A percentile compares a stretch with the other conserved stretches of the same genome.
Conservation (phyloP, 73 alveolate genomes). For the Uronychia setigera region DNA sequence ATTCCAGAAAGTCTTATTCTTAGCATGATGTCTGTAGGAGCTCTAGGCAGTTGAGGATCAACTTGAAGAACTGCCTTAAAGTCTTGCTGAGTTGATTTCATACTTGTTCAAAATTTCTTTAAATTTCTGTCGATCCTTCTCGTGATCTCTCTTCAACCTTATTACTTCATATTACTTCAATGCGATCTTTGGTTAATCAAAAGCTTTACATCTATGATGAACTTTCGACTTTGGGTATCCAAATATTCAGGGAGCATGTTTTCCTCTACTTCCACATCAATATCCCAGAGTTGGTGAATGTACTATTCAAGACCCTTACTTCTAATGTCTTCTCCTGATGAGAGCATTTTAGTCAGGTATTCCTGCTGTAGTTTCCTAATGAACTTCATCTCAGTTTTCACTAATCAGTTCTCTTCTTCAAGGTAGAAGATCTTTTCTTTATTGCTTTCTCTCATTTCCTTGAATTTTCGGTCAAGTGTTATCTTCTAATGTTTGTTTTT, state of each 20-base stretch:
- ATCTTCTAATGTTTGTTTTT: constrained; percentile 24
- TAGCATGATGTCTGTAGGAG: not conserved
- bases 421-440: constrained; percentile 34
- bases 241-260: constrained; percentile 18
- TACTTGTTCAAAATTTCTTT: not conserved
- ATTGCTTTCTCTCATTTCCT: constrained; percentile 38
- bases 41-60: not conserved
- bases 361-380: constrained; percentile 19
- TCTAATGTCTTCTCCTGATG: constrained; percentile 30
- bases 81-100: not conserved
- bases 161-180: not conserved
- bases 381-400: constrained; percentile 21
- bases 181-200: not conserved
- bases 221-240: not conserved
- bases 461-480: constrained; percentile 23
- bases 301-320: constrained; percentile 32
- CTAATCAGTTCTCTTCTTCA: constrained; percentile 42
- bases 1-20: not conserved
- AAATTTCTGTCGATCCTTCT: not conserved
- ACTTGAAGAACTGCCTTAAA: not conserved
- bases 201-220: not conserved
- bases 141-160: not conserved
- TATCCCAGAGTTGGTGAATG: constrained; percentile 35
- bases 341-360: constrained; percentile 16
- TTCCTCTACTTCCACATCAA: constrained; percentile 22